These are phyloP conservation scores for Claviceps monticola DNA, from an alignment of 2,329 filamentous ascomycete species.

Conservation along the genomic window DNA sequence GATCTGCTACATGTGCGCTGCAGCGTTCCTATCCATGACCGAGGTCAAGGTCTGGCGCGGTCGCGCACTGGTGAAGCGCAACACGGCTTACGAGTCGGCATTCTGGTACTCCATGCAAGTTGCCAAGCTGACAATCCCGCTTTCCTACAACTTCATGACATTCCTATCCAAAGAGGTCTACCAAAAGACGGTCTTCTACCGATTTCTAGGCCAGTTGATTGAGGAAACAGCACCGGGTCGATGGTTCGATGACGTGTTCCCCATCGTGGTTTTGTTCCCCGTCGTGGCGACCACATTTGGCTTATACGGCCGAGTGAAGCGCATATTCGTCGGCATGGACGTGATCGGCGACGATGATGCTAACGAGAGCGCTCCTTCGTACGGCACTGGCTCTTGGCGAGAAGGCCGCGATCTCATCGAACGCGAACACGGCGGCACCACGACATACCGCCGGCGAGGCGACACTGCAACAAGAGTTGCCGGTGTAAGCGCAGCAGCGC, in stretches of 20 bases:
- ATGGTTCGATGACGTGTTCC: conserved; percentile 81
- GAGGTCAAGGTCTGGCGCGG: conserved; percentile 98
- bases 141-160: conserved; percentile 93
- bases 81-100: conserved; percentile 84
- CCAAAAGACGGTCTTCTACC: conserved; percentile 68
- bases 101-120: conserved; percentile 95
- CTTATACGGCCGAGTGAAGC: conserved; percentile 69
- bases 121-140: conserved; percentile 79
- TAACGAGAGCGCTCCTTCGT: conserved; percentile 42
- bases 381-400: conserved; percentile 74
- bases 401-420: conserved; percentile 87
- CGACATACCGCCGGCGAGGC: conserved; percentile 35
- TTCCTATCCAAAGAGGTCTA: conserved; percentile 66
- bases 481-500: conserved; percentile 22
- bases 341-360: conserved; percentile 58
- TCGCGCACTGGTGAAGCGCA: conserved; percentile 73
- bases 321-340: conserved; percentile 62
- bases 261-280: conserved; percentile 73
- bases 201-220: conserved; percentile 72
- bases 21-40: conserved; percentile 73
- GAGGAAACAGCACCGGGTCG: conserved; percentile 69
- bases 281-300: conserved; percentile 80
- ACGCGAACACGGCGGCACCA: conserved; percentile 59
- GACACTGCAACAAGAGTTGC: conserved; percentile 24
- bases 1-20: conserved; percentile 93